Base-by-base conservation (phyloP, 202 grass and related monocot genomes). In the Brachypodium distachyon region DNA sequence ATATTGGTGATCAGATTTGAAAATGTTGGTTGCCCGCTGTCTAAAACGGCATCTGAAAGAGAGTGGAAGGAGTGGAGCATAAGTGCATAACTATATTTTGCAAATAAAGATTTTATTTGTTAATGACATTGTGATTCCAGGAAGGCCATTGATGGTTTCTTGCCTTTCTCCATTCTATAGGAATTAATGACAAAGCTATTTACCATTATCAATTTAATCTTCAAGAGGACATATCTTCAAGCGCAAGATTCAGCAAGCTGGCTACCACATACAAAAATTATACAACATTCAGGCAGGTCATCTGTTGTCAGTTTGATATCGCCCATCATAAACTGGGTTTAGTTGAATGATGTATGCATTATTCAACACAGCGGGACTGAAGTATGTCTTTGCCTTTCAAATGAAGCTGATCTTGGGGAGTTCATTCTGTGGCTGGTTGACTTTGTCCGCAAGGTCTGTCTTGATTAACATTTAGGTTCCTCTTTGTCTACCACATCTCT, bases 301-400 rank as follows among this genome's bases (percentile, higher is more conserved):
- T 79, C 19, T 73, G 29, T 68, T 80, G 48, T 79, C 82, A 31
- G 17, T 68, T 80, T 63, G 57, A 67, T 76, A 5, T 27, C 8
- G 25, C 56, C 13, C 22, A 25, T 61, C 37, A 29, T 66, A 50
- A 56, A 18, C 22, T 12, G 3, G 41, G 22, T 3, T 59, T 69
- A 37, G 33, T 82, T 47, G 33, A 75, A 27, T 55, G 12, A 36
- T 84, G 12, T 27, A 42, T 83, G 17, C 21, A 9, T 72, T 73
- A 64, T 72, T 16, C 17, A 36, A 69, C 21, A 58, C 67, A 93
- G 91, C 85, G 91, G 91, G 79, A 93, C 87, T 4, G 91, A 93
- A 90, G 84, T 85, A 54, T 87, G 82, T 39, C 47, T 93, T 77
- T 85, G 74, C 36, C 85, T 87, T 22, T 61, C 84, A 68, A 86